Evolutionary conservation across 495 filamentous ascomycete genomes (phyloP), one percentile per base, ranked within the genome.

Genomic region (Neurospora tetraspora): DNA sequence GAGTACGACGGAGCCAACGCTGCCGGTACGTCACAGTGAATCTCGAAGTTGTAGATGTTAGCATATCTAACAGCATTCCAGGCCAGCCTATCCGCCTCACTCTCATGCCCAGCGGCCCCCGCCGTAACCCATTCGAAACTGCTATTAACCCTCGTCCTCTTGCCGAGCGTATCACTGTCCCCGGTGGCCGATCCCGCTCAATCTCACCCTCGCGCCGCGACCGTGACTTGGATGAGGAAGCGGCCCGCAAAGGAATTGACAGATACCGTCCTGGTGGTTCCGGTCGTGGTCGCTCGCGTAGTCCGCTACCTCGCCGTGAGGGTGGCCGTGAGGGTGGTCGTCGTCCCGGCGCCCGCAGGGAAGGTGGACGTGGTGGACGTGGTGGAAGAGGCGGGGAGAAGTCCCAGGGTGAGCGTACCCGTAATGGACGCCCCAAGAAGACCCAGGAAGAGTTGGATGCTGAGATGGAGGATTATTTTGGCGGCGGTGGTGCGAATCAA

Each of bases 381-480:
- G 88, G 88, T 77, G 80, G 82, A 42, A 61, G 53, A 61, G 80
- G 78, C 18, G 81, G 82, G 34, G 77, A 78, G 61, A 78, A 81
- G 14, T 75, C 82, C 6, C 77, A 80, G 34, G 80, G 78, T 3
- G 76, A 79, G 31, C 78, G 82, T 31, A 70, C 77, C 0, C 69
- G 78, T 75, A 82, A 82, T 38, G 89, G 89, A 59, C 87, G 95
- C 69, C 91, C 91, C 3, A 91, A 88, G 79, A 97, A 97, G 88
- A 97, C 94, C 7, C 92, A 94, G 69, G 93, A 96, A 76, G 92
- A 98, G 78, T 84, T 98, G 45, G 95, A 98, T 78, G 91, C 91
- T 42, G 95, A 98, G 83, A 98, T 98, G 95, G 94, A 89, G 40
- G 93, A 97, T 78, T 98, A 98, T 82, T 98, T 92, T 85, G 86